Evolutionary conservation across 2,329 filamentous ascomycete species (phyloP), one percentile per base, ranked within the genome.

Genomic region (Aplosporella prunicola): DNA sequence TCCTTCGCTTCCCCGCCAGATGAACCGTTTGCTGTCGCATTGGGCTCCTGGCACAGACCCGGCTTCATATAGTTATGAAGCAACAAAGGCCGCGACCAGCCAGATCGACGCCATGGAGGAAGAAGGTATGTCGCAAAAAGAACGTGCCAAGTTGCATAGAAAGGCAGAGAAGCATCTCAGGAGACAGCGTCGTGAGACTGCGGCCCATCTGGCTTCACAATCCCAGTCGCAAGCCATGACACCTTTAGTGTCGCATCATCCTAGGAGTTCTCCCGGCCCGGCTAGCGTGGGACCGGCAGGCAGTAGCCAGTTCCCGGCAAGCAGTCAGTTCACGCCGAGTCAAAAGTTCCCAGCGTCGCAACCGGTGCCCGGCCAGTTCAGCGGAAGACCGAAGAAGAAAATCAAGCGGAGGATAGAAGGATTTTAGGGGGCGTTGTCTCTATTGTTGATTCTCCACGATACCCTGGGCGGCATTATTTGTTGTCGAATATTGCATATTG

Each of bases 41-140:
- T 69, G 65, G 66, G 43, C 50, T 7, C 25, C 50, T 2, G 62
- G 59, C 16, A 41, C 46, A 4, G 57, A 66, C 34, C 62, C 61
- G 1, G 43, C 35, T 3, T 43, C 42, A 5, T 69, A 68, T 43
- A 55, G 64, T 34, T 68, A 60, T 60, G 47, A 55, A 15, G 44
- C 54, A 2, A 55, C 50, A 48, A 16, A 42, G 44, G 20, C 31
- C 51, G n/a, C 47, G 42, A 9, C 49, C 50, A 35, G 52, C 52
- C 15, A 20, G 13, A 35, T 16, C 11, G 48, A 53, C 18, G 53
- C 57, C 13, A 22, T 42, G 11, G 48, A 51, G 4, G 56, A 62
- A 9, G 58, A 58, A 17, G 42, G 45, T n/a, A 49, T 56, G 25
- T 59, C 59, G 5, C 53, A 57, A 33, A 52, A 53, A 32, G 55